Evolutionary conservation across 129 eudicot genomes (phyloP).

Genomic region (Solidago caesia): DNA sequence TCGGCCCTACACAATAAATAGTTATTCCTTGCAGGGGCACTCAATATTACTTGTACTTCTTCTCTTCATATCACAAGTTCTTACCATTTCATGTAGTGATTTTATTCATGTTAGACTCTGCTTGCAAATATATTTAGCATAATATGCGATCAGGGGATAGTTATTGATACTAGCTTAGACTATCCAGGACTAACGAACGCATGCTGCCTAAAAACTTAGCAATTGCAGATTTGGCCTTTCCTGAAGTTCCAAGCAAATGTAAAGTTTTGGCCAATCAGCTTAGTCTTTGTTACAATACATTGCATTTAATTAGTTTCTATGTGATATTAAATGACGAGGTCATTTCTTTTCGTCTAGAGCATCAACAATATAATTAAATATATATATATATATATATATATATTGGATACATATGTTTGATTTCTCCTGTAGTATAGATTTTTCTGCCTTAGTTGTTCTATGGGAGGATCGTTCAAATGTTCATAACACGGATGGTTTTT

Average conservation of each 20-base stretch:
- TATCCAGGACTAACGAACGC: not conserved
- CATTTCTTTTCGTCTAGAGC: not conserved
- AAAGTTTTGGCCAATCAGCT: too few relatives aligned
- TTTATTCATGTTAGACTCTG: not conserved
- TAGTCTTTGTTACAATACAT: too few relatives aligned
- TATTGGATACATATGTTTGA: too few relatives aligned
- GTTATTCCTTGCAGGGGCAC: too few relatives aligned
- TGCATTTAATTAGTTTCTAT: too few relatives aligned
- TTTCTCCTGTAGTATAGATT: not conserved
- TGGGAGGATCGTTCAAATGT: not conserved
- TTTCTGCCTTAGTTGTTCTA: not conserved
- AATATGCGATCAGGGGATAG: not conserved
- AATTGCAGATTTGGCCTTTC: too few relatives aligned
- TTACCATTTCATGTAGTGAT: not conserved
- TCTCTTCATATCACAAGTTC: too few relatives aligned
- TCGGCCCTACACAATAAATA: not conserved
- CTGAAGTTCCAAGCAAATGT: too few relatives aligned
- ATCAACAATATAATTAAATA: too few relatives aligned
- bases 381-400: too few relatives aligned
- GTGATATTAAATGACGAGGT: not conserved
- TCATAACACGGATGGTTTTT: not conserved
- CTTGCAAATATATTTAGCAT: conserved; percentile 1
- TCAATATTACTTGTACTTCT: too few relatives aligned
- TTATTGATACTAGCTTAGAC: not conserved
- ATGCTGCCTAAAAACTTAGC: too few relatives aligned